Evolutionary conservation across 495 filamentous ascomycete genomes (phyloP), one percentile per base, ranked within the genome.

Genomic region (Venustampulla echinocandica): DNA sequence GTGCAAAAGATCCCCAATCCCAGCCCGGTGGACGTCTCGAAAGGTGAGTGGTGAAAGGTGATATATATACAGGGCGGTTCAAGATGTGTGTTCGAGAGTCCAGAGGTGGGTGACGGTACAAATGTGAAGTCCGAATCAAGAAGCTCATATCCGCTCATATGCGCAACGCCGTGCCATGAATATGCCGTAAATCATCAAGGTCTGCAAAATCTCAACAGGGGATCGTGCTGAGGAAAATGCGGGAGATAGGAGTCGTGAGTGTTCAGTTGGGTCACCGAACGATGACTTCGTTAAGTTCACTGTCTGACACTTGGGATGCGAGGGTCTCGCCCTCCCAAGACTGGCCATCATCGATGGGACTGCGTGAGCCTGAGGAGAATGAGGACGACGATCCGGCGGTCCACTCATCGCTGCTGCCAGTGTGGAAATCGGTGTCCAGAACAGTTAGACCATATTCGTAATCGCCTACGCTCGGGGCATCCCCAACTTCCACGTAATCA

Each of bases 401-500:
- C 69, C 69, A 72, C 49, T 69, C 68, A 47, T 70, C 69, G 42
- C 60, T 64, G 46, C 63, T 54, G 19, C 51, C 55, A 17, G 46
- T 11, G 11, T 46, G 50, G 44, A 57, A 57, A 40, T 57, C 50
- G 33, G 25, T 24, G 10, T 36, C 42, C 0, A 57, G 43, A 7
- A 45, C 47, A 4, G 50, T 50, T 13, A 59, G 47, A 4, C 47
- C 52, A 49, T 59, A 59, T 30, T 59, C 56, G 33, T 60, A 55
- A 6, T 42, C 54, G 11, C 50, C 35, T 7, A 7, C n/a, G 43
- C 56, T 60, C 30, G 61, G 58, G 35, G 61, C 59, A 43, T 73
- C 65, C 42, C 90, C 90, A 35, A 79, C 60, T 61, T 96, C 90
- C 36, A 89, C 78, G 55, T 92, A 95, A 60, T 96, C 90, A 66